Evolutionary conservation across 2,329 filamentous ascomycete species (phyloP).

Genomic region (Amphichorda felina): DNA sequence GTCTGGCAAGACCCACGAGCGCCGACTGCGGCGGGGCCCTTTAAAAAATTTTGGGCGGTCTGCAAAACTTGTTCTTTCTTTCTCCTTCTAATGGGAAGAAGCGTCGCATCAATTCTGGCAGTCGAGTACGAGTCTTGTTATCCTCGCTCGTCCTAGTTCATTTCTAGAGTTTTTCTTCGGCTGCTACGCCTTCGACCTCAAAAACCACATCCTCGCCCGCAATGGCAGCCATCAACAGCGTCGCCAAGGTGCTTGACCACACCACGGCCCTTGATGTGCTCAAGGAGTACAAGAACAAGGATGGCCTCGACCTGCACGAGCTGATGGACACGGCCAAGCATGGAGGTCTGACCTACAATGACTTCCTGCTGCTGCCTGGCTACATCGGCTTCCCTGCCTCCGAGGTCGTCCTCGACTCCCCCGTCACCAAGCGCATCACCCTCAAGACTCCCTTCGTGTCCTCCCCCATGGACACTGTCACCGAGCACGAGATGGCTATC

Average conservation of each 20-base stretch:
- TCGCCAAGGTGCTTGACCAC: constrained; percentile 56
- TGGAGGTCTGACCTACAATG: constrained; percentile 95
- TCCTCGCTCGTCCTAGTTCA: constrained; percentile 6
- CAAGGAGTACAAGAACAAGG: constrained; percentile 65
- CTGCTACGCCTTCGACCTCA: constrained; percentile 30
- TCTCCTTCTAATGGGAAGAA: constrained; percentile 40
- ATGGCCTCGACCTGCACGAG: constrained; percentile 79
- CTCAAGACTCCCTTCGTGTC: constrained; percentile 96
- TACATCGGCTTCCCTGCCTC: constrained; percentile 97
- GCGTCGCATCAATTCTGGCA: constrained; percentile 28
- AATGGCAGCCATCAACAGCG: constrained; percentile 54
- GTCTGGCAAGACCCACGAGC: background rate
- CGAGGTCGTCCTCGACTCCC: constrained; percentile 77
- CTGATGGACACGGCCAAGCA: constrained; percentile 85
- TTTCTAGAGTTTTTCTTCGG: constrained; percentile 13
- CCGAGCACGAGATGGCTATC: constrained; percentile 98
- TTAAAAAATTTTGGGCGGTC: constrained; percentile 14
- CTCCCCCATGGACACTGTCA: constrained; percentile 99
- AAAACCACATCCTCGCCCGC: constrained; percentile 10
- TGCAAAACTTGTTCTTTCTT: constrained; percentile 22
- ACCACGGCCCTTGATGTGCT: constrained; percentile 68
- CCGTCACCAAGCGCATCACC: constrained; percentile 87
- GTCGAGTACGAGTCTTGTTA: constrained; percentile 7
- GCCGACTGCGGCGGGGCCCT: background rate
- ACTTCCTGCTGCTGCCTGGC: constrained; percentile 91